Percentiles rank a stretch among this genome's conserved stretches.
These are phyloP conservation scores for Cryptococcus sp. DNA, from an alignment of 1,284 basidiomycete genomes.

Conservation along the genomic window DNA sequence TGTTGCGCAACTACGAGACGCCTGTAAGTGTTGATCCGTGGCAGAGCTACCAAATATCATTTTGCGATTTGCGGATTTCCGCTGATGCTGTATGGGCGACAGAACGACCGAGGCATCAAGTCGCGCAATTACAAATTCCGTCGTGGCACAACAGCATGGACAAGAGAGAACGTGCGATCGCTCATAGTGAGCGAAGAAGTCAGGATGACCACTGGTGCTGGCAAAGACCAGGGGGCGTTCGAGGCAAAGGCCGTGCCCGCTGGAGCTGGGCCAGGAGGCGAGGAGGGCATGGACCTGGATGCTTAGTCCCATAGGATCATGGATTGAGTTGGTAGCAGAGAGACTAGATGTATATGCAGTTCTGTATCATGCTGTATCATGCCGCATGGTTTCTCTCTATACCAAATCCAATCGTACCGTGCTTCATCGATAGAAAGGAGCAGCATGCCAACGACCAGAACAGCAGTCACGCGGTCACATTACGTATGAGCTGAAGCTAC, in stretches of 20 bases:
- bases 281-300: conserved; percentile 45
- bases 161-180: conserved; percentile 71
- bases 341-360: too few relatives aligned
- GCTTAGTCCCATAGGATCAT: conserved; percentile 15
- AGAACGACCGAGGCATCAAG: conserved; percentile 74
- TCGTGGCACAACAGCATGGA: conserved; percentile 83
- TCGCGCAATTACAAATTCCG: conserved; percentile 83
- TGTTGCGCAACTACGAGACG: conserved; percentile 85
- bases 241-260: conserved; percentile 27
- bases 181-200: conserved; percentile 73
- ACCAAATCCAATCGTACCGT: too few relatives aligned
- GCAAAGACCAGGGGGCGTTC: conserved; percentile 44
- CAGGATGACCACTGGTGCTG: conserved; percentile 51
- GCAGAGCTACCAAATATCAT: background rate
- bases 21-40: conserved; percentile 57
- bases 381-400: too few relatives aligned
- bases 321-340: too few relatives aligned
- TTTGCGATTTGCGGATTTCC: too few relatives aligned
- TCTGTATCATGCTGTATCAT: too few relatives aligned
- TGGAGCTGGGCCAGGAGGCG: conserved; percentile 35
- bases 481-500: too few relatives aligned
- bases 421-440: too few relatives aligned
- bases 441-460: too few relatives aligned
- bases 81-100: background rate
- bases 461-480: too few relatives aligned